phyloP scores from a whole-genome alignment of 345 rosid genomes.

The Garcia nutans region DNA sequence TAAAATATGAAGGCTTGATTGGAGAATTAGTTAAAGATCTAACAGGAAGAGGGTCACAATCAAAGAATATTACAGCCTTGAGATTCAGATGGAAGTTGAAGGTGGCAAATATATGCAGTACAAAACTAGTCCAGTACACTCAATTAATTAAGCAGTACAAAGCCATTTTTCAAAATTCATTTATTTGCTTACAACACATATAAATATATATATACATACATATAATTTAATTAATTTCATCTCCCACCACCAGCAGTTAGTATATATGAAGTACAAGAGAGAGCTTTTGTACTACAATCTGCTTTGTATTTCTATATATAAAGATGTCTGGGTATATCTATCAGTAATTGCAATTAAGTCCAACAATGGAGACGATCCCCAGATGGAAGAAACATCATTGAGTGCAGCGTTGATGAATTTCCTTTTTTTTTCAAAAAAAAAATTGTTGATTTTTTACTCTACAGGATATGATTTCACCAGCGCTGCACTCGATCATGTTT shows the following conservation, averaged over 20 bases:
- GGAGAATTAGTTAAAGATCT: too few species aligned
- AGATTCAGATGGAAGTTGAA: too few species aligned
- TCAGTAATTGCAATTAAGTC: constrained; percentile 12
- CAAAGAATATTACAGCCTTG: background rate
- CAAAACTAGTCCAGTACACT: constrained; percentile 13
- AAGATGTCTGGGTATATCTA: background rate
- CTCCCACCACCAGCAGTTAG: too few species aligned
- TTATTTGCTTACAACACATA: too few species aligned
- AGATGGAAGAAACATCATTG: constrained; percentile 37
- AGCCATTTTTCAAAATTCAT: too few species aligned
- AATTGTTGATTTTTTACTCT: background rate
- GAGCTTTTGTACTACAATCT: constrained; percentile 8
- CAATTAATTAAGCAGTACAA: constrained; percentile 24
- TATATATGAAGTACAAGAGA: background rate
- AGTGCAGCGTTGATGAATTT: constrained; percentile 33
- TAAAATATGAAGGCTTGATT: too few species aligned
- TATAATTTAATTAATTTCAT: too few species aligned
- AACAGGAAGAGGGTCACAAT: too few species aligned
- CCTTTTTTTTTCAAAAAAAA: background rate
- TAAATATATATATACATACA: too few species aligned
- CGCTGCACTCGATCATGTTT: constrained; percentile 48
- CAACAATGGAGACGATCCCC: constrained; percentile 21
- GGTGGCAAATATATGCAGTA: constrained; percentile 9
- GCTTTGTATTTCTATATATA: background rate
- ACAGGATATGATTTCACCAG: constrained; percentile 19